Evolutionary conservation across 441 rosid genomes (phyloP).

Genomic region (Raphanus hybrid): DNA sequence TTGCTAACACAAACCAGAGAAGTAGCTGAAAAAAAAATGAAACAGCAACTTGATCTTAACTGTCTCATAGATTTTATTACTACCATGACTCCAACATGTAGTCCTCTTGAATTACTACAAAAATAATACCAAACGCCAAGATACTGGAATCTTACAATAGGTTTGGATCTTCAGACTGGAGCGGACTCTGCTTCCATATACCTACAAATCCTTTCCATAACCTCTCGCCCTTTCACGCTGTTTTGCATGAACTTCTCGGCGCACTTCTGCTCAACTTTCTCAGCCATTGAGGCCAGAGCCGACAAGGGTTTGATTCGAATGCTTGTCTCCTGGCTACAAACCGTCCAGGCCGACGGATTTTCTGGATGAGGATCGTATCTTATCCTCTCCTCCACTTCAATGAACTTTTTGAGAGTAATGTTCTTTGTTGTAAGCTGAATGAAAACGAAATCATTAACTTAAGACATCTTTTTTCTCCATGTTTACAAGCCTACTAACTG

Average conservation of each 20-base stretch:
- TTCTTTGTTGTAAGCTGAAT: too few species aligned
- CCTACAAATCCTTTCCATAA: slow-evolving; percentile 95
- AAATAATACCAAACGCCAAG: slow-evolving; percentile 2
- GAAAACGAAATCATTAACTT: too few species aligned
- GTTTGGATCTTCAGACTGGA: slow-evolving; percentile 45
- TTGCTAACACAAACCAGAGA: slow-evolving; percentile 18
- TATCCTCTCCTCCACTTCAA: too few species aligned
- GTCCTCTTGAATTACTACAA: slow-evolving; percentile 15
- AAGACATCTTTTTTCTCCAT: neutral
- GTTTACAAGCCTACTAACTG: neutral
- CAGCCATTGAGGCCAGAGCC: slow-evolving; percentile 86
- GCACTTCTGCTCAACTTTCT: slow-evolving; percentile 89
- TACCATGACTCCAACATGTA: slow-evolving; percentile 28
- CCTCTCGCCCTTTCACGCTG: slow-evolving; percentile 90
- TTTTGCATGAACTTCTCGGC: slow-evolving; percentile 93
- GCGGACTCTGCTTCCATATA: slow-evolving; percentile 92
- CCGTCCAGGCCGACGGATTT: too few species aligned
- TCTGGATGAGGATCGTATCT: too few species aligned
- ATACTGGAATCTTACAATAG: slow-evolving; percentile 11
- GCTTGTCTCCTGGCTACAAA: too few species aligned
- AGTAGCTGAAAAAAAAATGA: neutral
- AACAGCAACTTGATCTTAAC: slow-evolving; percentile 20
- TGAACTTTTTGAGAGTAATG: too few species aligned
- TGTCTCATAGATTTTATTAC: slow-evolving; percentile 25
- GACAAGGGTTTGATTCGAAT: too few species aligned